Percentiles rank a stretch among this genome's conserved stretches.
These are phyloP conservation scores for Ganoderma lucidum DNA, from an alignment of 1,284 basidiomycete genomes.

Conservation along the genomic window DNA sequence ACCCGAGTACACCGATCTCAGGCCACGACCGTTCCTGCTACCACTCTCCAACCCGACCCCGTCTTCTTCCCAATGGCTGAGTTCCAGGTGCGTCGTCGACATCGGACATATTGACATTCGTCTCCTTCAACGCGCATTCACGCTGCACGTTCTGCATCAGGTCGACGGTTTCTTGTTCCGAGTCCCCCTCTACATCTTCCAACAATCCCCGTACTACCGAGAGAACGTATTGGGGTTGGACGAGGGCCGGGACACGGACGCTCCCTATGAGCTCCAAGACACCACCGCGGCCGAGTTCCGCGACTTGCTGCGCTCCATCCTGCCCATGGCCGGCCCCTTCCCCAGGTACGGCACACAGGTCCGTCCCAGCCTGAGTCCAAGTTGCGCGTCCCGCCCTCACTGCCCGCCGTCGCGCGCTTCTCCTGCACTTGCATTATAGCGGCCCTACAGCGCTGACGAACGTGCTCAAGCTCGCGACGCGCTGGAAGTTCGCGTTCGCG, in stretches of 20 bases:
- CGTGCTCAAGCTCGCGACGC: constrained; percentile 1
- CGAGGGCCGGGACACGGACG: not conserved
- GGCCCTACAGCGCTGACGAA: not conserved
- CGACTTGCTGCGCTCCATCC: not conserved
- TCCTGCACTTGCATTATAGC: not conserved
- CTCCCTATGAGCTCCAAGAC: not conserved
- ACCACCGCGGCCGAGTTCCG: constrained; percentile 3
- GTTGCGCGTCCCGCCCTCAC: not conserved
- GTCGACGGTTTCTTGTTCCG: not conserved
- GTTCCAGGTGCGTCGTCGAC: constrained; percentile 1
- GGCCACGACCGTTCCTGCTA: not conserved
- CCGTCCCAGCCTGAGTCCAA: not conserved
- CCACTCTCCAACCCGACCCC: not conserved
- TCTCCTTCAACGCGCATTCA: not conserved
- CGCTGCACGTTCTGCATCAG: not conserved
- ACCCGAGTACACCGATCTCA: not conserved
- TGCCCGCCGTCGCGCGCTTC: not conserved
- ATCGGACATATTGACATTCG: not conserved
- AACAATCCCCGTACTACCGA: not conserved
- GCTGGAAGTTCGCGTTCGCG: not conserved
- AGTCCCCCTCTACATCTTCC: not conserved
- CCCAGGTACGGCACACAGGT: constrained; percentile 1
- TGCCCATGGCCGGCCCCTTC: not conserved
- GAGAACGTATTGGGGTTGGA: not conserved
- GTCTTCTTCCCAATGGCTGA: constrained; percentile 2